phyloP scores from a whole-genome alignment of 2,329 filamentous ascomycete genomes.

The Tolypocladium pustulatum region DNA sequence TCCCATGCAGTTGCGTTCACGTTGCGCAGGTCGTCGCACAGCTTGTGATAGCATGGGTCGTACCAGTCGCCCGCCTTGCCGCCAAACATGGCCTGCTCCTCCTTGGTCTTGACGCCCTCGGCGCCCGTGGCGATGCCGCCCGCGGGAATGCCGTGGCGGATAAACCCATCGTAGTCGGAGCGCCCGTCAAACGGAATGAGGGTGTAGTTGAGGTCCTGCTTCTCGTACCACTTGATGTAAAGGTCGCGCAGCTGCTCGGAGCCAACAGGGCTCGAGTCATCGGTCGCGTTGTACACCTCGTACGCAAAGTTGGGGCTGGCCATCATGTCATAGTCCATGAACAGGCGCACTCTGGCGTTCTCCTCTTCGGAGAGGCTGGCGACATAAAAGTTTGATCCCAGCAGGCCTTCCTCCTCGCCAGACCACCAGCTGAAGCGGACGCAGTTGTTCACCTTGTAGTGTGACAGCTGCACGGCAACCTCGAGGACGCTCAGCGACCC shows the following conservation, averaged over 20 bases:
- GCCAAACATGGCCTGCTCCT: conserved; percentile 59
- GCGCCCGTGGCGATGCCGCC: conserved; percentile 72
- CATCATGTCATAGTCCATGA: conserved; percentile 64
- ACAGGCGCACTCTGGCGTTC: conserved; percentile 51
- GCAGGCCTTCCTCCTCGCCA: conserved; percentile 55
- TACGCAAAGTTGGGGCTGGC: conserved; percentile 56
- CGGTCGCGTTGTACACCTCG: conserved; percentile 62
- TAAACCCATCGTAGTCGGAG: conserved; percentile 72
- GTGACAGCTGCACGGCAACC: conserved; percentile 46
- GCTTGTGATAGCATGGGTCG: conserved; percentile 50
- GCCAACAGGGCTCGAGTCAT: conserved; percentile 58
- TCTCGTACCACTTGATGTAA: conserved; percentile 57
- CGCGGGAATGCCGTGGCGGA: conserved; percentile 59
- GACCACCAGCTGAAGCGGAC: conserved; percentile 61
- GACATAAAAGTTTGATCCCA: conserved; percentile 54
- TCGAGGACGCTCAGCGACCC: conserved; percentile 54
- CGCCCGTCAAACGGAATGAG: conserved; percentile 69
- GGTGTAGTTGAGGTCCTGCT: conserved; percentile 52
- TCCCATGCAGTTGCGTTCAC: conserved; percentile 51
- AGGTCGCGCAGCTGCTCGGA: conserved; percentile 59
- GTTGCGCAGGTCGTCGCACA: conserved; percentile 49
- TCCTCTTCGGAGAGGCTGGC: conserved; percentile 42
- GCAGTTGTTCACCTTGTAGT: conserved; percentile 51
- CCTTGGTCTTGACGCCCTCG: conserved; percentile 62
- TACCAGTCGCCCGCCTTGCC: conserved; percentile 53